Base-by-base conservation (phyloP, 805 yeast species). In the Cyberlindnera sargentensis region DNA sequence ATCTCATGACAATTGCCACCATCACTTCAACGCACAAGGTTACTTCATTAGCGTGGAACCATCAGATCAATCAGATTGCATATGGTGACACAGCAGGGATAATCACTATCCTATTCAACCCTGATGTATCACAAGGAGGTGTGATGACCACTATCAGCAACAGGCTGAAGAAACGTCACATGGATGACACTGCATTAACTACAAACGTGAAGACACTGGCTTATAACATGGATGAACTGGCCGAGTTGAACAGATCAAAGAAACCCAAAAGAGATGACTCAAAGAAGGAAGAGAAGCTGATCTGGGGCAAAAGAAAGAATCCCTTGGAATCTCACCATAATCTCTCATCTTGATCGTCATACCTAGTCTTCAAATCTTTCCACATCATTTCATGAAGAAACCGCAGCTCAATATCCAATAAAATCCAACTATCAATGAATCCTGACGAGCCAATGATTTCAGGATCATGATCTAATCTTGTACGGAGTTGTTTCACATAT, bases 41-140 rank as follows among this genome's bases (percentile, higher is more conserved):
- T 1, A 52, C 57, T 1, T 44, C 52, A 2, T 5, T 57, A 6
- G 49, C 53, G 27, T 59, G 59, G 58, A 47, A 50, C 34, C n/a
- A 36, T 15, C 25, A 20, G 3, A 51, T 38, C 4, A 52, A 60
- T 36, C 62, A 60, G 29, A 52, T 59, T 8, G 45, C 52, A n/a
- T 38, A 56, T 5, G 62, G 60, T 3, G 46, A 44, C 4, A 8
- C 33, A 0, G 31, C 42, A 8, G 61, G 61, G 1, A 5, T 28
- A 1, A 15, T 54, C 1, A 34, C 36, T 1, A 37, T 54, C 2
- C 36, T 57, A n/a, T 61, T 58, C 29, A 33, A 50, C 31, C 56
- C 53, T 2, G 34, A 34, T 1, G 3, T 37, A 1, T 58, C 64
- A 4, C 41, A 38, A 6, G 43, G 47, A 26, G 63, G 63, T 1